Base-by-base conservation (phyloP, 148 eudicot species). In the Chenopodium album region DNA sequence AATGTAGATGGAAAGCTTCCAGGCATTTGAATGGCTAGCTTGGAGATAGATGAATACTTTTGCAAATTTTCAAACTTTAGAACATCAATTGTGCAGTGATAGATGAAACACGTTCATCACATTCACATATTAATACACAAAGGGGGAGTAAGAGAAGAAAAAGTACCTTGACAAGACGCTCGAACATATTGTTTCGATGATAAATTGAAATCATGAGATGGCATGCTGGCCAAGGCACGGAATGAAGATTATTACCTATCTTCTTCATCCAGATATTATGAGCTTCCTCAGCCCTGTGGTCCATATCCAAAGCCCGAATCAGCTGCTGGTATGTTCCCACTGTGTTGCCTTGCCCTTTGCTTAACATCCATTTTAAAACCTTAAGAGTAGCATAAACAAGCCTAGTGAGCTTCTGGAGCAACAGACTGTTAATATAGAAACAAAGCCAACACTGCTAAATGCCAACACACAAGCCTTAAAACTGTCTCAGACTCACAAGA, bases 291-390 rank as follows among this genome's bases (percentile, higher is more conserved):
- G 87, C 93, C 78, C 99, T 83, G 76, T 87, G 90, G 80, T 96
- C 98, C 97, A 84, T 96, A 84, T 94, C 99, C 76, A 96, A 76
- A 77, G 99, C 99, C 34, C 87, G 88, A 46, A 96, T 91, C 46
- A 96, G 84, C 86, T 96, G 98, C 80, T 87, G 92, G 69, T 94
- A 94, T 65, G 98, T 94, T 48, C 91, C 91, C 85, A 86, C 79
- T 44, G 99, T 96, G 80, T 85, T 92, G 73, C 97, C 98, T 85
- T 94, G 98, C 70, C 99, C 99, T 82, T 96, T 96, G 90, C 99
- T 94, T 82, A 96, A 84, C 90, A 93, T 92, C 97, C 99, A 96
- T 81, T 96, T 96, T 17, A 92, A 87, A 23, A 96, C 99, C 90
- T 88, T 64, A 71, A 71, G 7, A 73, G 77, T 11, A 52, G 26